Evolutionary conservation across 2,329 filamentous ascomycete genomes (phyloP).

Genomic region (Colletotrichum horii): DNA sequence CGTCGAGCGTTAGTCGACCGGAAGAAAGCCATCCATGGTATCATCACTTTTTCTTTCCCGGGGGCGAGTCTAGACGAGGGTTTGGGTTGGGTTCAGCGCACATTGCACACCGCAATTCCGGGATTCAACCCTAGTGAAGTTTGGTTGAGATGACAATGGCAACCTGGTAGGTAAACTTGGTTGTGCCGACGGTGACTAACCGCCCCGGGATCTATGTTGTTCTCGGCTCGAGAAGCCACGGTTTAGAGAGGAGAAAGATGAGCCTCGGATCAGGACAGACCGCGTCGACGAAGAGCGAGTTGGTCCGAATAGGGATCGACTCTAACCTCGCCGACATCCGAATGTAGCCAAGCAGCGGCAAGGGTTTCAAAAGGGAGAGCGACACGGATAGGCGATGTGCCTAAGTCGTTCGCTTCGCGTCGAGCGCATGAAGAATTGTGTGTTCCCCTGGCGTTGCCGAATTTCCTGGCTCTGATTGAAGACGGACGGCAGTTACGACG

Average conservation of each 20-base stretch:
- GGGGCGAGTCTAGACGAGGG: not conserved
- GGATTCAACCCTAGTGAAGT: not conserved
- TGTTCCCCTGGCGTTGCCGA: not conserved
- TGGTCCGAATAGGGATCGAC: not conserved
- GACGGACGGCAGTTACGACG: not conserved
- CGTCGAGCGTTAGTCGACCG: not conserved
- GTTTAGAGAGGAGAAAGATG: not conserved
- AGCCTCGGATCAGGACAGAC: not conserved
- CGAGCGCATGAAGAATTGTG: not conserved
- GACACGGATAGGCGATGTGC: not conserved
- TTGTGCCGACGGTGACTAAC: not conserved
- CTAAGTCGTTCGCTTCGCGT: not conserved
- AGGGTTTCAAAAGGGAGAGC: not conserved
- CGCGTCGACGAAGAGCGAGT: not conserved
- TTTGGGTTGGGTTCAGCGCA: not conserved
- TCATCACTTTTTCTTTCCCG: not conserved
- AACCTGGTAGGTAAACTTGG: not conserved
- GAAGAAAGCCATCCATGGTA: not conserved
- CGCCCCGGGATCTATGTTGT: not conserved
- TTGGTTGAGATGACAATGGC: not conserved
- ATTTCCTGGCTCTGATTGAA: not conserved
- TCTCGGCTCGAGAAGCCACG: not conserved
- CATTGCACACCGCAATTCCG: not conserved
- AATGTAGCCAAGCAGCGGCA: not conserved
- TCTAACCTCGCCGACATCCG: not conserved